Evolutionary conservation across 768 basidiomycete species (phyloP).

Genomic region (Russula olivacea): DNA sequence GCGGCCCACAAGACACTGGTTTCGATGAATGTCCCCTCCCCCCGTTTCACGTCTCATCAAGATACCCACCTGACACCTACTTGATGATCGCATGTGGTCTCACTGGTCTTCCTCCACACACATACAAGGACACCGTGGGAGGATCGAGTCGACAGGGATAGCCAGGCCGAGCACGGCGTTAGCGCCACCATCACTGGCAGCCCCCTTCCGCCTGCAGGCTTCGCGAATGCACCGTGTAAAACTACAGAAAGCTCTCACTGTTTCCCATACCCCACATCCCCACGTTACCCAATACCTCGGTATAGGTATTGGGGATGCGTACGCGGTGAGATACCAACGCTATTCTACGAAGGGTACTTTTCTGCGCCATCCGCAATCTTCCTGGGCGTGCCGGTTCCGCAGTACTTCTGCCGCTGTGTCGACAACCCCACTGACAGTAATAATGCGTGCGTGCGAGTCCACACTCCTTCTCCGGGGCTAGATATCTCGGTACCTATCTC

Average conservation of each 20-base stretch:
- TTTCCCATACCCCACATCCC: neutral
- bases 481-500: neutral
- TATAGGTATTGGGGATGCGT: conserved; percentile 42
- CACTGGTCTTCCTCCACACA: conserved; percentile 50
- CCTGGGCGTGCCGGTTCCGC: conserved; percentile 47
- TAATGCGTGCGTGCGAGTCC: conserved; percentile 30
- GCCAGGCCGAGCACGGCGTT: conserved; percentile 50
- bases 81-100: conserved; percentile 34
- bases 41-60: neutral
- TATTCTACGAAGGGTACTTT: conserved; percentile 46
- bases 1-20: no score
- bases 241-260: neutral
- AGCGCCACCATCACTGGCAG: conserved; percentile 44
- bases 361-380: conserved; percentile 39
- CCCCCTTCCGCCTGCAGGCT: conserved; percentile 55
- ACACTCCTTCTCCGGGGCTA: neutral
- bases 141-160: conserved; percentile 56
- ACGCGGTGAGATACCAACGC: conserved; percentile 56
- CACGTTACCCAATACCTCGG: conserved; percentile 48
- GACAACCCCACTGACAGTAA: conserved; percentile 54
- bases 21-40: neutral
- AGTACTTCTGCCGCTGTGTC: conserved; percentile 44
- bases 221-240: conserved; percentile 53
- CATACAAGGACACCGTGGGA: conserved; percentile 58
- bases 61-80: neutral